Evolutionary conservation across 768 basidiomycete genomes (phyloP).

Genomic region (Russula foetens): DNA sequence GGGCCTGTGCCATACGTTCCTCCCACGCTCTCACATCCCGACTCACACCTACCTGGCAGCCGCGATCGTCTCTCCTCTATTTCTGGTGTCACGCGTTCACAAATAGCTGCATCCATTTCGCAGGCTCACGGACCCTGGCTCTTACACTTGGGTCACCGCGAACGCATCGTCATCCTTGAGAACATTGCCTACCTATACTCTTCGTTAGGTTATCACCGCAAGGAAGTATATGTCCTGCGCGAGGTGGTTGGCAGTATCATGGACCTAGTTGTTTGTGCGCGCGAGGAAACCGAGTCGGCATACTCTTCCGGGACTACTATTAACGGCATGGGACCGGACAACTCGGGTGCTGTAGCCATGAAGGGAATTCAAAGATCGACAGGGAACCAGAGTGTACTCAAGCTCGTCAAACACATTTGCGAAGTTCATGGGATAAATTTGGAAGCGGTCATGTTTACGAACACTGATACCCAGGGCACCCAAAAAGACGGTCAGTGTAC

Average conservation of each 20-base stretch:
- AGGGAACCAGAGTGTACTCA: constrained; percentile 79
- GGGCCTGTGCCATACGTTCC: constrained; percentile 52
- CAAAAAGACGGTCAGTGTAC: constrained; percentile 25
- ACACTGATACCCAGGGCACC: constrained; percentile 5
- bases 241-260: constrained; percentile 80
- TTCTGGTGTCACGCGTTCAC: constrained; percentile 61
- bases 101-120: constrained; percentile 56
- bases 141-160: constrained; percentile 65
- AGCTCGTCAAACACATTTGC: constrained; percentile 65
- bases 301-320: constrained; percentile 33
- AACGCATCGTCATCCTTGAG: constrained; percentile 65
- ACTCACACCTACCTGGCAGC: constrained; percentile 29
- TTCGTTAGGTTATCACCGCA: constrained; percentile 76
- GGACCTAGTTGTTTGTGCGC: constrained; percentile 80
- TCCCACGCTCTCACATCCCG: constrained; percentile 43
- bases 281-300: constrained; percentile 52
- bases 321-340: constrained; percentile 32
- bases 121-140: constrained; percentile 86
- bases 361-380: constrained; percentile 64
- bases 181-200: constrained; percentile 67
- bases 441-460: constrained; percentile 52
- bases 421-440: constrained; percentile 76
- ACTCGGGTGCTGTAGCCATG: constrained; percentile 55
- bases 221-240: constrained; percentile 80
- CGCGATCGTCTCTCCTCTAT: constrained; percentile 59